Percentiles rank a stretch among this genome's conserved stretches.
Conservation (phyloP, 768 basidiomycete species). For the Cystofilobasidium bisporidii region DNA sequence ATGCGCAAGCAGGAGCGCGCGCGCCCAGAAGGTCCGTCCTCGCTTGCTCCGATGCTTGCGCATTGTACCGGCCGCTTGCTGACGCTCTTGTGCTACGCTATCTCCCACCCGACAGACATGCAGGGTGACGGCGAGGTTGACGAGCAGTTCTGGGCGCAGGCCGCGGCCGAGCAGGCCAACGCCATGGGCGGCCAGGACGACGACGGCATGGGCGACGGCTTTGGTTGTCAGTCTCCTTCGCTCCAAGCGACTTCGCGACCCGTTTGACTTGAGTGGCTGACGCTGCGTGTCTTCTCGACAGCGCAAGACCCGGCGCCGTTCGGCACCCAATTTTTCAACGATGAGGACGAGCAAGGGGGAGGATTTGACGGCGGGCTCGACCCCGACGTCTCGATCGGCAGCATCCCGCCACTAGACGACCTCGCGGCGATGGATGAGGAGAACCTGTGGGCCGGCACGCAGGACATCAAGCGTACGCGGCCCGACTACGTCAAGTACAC, state of each 20-base stretch:
- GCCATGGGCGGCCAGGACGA: conserved; percentile 48
- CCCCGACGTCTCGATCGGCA: conserved; percentile 44
- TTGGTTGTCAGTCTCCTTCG: conserved; percentile 33
- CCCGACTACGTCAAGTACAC: conserved; percentile 89
- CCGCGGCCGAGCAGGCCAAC: conserved; percentile 66
- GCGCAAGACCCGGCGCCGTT: conserved; percentile 54
- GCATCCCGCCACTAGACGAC: conserved; percentile 34
- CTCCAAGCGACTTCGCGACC: background rate
- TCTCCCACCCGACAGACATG: conserved; percentile 39
- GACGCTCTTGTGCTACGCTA: background rate
- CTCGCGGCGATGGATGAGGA: conserved; percentile 10
- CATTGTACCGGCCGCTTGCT: background rate
- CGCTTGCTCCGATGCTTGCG: background rate
- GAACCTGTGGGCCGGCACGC: conserved; percentile 63
- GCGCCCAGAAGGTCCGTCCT: background rate
- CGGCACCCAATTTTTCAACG: conserved; percentile 91
- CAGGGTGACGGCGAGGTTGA: conserved; percentile 75
- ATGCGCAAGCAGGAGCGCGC: conserved; percentile 63
- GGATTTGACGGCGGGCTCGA: conserved; percentile 52
- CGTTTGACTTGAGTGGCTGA: no score
- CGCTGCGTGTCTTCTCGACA: no score
- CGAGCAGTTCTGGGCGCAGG: conserved; percentile 94
- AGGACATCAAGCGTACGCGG: conserved; percentile 61
- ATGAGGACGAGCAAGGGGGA: conserved; percentile 67
- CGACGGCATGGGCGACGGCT: conserved; percentile 53